Evolutionary conservation across 495 filamentous ascomycete species (phyloP).

Genomic region (Sordaria brevicollis): DNA sequence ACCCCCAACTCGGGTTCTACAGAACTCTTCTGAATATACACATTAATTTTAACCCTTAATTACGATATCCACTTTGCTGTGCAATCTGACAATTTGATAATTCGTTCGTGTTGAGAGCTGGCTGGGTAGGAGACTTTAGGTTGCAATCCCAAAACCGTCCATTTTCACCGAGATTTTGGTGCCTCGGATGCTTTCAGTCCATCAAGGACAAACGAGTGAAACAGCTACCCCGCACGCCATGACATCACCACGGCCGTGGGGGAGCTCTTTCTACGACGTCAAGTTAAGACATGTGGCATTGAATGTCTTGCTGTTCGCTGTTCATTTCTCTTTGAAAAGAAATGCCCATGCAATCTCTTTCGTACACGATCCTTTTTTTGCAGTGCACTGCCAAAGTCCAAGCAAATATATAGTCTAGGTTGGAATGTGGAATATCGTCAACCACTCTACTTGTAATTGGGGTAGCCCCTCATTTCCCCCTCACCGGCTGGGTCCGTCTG

Average conservation of each 20-base stretch:
- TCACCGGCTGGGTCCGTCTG: background rate
- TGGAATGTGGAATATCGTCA: background rate
- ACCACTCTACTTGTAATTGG: background rate
- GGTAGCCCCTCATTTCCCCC: background rate
- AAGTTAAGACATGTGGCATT: background rate
- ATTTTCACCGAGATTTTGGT: background rate
- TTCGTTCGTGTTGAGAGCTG: too few species aligned
- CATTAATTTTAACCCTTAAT: too few species aligned
- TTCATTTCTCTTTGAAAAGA: too few species aligned
- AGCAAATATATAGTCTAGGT: background rate
- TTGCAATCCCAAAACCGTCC: too few species aligned
- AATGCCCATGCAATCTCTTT: too few species aligned
- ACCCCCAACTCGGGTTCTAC: too few species aligned
- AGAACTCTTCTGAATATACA: too few species aligned
- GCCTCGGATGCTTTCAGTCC: background rate
- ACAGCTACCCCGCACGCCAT: background rate
- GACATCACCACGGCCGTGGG: background rate
- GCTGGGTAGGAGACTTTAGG: too few species aligned
- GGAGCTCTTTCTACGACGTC: background rate
- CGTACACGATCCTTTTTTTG: too few species aligned
- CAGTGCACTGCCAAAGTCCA: background rate
- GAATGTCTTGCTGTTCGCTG: too few species aligned
- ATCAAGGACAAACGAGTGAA: background rate
- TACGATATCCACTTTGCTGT: too few species aligned
- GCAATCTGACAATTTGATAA: too few species aligned